phyloP scores from a whole-genome alignment of 192 early-diverging fungal species.

The Coemansia sp. region DNA sequence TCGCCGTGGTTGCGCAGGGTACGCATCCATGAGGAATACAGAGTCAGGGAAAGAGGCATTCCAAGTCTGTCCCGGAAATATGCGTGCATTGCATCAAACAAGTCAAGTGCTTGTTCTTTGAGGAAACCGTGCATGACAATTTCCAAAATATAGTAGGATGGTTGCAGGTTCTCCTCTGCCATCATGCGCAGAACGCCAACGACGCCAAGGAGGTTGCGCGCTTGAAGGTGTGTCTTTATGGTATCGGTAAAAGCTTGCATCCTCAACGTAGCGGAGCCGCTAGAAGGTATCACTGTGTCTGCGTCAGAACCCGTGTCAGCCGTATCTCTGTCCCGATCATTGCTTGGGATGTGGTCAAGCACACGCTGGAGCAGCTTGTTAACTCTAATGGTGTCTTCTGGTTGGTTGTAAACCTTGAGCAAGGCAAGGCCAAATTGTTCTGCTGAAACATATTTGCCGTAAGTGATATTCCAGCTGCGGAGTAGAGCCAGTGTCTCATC shows the following conservation, averaged over 20 bases:
- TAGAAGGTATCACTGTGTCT: not conserved
- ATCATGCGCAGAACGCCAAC: constrained; percentile 36
- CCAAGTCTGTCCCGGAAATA: constrained; percentile 34
- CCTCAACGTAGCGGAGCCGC: not conserved
- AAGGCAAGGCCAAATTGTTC: constrained; percentile 42
- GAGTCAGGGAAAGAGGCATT: constrained; percentile 41
- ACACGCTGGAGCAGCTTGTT: constrained; percentile 18
- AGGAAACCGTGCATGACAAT: constrained; percentile 33
- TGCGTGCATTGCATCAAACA: constrained; percentile 43
- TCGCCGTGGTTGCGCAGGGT: constrained; percentile 48
- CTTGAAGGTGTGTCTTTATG: constrained; percentile 26
- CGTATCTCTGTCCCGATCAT: not conserved
- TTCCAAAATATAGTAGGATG: constrained; percentile 35
- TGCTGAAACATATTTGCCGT: constrained; percentile 31
- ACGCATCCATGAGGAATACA: constrained; percentile 51
- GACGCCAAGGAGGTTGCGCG: constrained; percentile 36
- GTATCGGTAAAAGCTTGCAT: constrained; percentile 14
- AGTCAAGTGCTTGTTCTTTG: constrained; percentile 45
- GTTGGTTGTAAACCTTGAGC: constrained; percentile 36
- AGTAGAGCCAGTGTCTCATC: constrained; percentile 34
- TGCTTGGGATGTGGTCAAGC: not conserved
- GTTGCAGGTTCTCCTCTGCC: constrained; percentile 7
- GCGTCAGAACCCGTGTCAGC: not conserved
- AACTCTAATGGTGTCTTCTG: constrained; percentile 18
- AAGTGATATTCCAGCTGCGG: constrained; percentile 40